Percentiles rank a stretch among this genome's conserved stretches.
These are phyloP conservation scores for Colletotrichum spaethianum DNA, from an alignment of 2,329 filamentous ascomycete species.

Conservation along the genomic window DNA sequence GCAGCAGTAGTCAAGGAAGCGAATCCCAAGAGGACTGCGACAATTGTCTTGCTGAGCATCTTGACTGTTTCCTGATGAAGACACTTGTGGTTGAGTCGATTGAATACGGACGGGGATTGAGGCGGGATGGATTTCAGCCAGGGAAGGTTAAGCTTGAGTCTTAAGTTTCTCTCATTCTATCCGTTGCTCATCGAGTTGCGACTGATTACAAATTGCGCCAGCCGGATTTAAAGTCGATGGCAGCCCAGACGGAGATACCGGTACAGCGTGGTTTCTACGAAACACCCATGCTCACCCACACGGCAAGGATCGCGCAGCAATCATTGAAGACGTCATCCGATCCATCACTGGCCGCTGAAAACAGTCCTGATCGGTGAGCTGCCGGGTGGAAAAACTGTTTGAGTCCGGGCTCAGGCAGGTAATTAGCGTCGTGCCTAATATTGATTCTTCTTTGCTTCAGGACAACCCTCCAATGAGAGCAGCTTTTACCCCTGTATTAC, in stretches of 20 bases:
- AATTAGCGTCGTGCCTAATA: not conserved
- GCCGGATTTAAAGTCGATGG: constrained; percentile 8
- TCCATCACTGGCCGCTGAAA: not conserved
- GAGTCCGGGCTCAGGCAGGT: not conserved
- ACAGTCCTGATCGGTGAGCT: constrained; percentile 19
- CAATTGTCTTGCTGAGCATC: constrained; percentile 32
- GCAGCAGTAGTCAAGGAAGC: constrained; percentile 19
- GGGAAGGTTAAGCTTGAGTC: constrained; percentile 12
- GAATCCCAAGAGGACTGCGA: constrained; percentile 17
- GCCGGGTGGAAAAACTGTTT: constrained; percentile 7
- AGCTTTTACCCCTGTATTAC: constrained; percentile 8
- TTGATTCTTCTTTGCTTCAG: not conserved
- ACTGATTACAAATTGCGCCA: constrained; percentile 33
- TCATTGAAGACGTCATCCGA: constrained; percentile 37
- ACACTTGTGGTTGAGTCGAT: not conserved
- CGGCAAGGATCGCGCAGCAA: not conserved
- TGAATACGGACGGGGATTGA: not conserved
- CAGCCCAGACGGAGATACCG: constrained; percentile 12
- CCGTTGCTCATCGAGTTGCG: not conserved
- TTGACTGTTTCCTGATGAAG: not conserved
- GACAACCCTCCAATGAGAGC: constrained; percentile 20
- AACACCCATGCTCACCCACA: not conserved
- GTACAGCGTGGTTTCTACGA: not conserved
- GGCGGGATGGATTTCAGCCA: not conserved
- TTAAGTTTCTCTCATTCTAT: too few species aligned